phyloP scores from a whole-genome alignment of 2,329 filamentous ascomycete genomes.

The Paracoccidioides lutzii region DNA sequence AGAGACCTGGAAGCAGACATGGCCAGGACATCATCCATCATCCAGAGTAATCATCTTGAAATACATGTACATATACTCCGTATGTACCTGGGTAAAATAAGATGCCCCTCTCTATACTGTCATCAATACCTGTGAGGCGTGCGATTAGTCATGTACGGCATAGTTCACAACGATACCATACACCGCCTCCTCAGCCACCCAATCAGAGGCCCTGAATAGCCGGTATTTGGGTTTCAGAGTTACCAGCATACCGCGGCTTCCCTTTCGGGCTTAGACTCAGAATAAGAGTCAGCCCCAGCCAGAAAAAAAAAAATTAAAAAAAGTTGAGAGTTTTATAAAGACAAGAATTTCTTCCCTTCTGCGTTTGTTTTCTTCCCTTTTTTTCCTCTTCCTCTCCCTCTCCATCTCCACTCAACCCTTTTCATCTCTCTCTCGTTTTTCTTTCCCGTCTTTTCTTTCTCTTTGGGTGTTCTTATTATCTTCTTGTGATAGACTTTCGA shows the following conservation, averaged over 20 bases:
- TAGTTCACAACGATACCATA: too few species aligned
- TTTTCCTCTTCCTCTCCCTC: constrained; percentile 10
- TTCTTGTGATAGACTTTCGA: background rate
- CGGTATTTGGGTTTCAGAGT: background rate
- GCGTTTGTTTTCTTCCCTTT: constrained; percentile 13
- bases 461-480: background rate
- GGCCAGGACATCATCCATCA: background rate
- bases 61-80: too few species aligned
- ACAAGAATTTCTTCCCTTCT: constrained; percentile 6
- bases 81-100: too few species aligned
- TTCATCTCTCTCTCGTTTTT: background rate
- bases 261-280: background rate
- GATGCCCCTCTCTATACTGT: too few species aligned
- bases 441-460: constrained; percentile 3
- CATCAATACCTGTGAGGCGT: too few species aligned
- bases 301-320: background rate
- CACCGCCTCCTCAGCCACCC: background rate
- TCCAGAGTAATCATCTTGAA: too few species aligned
- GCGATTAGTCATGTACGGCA: too few species aligned
- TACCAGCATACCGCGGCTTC: background rate
- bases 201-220: background rate
- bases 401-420: background rate
- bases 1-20: background rate
- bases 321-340: background rate
- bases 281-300: background rate